Conservation (phyloP, 768 basidiomycete genomes). For the Boletus sp. region DNA sequence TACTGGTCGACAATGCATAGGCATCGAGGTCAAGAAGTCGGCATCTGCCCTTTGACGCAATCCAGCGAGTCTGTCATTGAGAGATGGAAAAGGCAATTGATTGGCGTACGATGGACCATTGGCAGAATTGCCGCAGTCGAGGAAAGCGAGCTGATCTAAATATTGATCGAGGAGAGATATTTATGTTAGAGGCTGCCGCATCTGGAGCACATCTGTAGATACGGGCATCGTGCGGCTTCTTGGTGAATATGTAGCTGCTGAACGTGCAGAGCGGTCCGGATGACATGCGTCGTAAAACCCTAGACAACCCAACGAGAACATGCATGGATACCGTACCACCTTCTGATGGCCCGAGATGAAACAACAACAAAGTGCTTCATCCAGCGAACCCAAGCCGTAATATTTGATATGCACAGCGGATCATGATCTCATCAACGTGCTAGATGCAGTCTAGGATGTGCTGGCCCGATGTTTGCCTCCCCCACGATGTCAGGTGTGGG, state of each 20-base stretch:
- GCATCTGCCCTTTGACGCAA: background rate
- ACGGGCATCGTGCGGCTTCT: background rate
- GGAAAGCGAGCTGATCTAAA: background rate
- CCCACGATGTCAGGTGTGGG: background rate
- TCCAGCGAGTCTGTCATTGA: background rate
- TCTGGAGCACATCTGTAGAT: background rate
- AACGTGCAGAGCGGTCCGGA: background rate
- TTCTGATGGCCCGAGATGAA: background rate
- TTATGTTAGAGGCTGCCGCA: background rate
- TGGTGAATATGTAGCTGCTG: background rate
- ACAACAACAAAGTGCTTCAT: background rate
- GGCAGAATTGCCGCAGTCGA: conserved; percentile 2
- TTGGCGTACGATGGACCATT: background rate
- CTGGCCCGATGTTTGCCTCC: background rate
- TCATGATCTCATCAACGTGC: conserved; percentile 7
- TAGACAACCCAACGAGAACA: background rate
- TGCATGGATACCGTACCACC: background rate
- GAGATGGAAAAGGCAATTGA: background rate
- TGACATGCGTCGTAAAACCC: background rate
- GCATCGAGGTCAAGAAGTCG: conserved; percentile 3
- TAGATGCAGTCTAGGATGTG: background rate
- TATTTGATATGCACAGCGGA: background rate
- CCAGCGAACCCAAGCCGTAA: background rate
- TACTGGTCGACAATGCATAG: conserved; percentile 4
- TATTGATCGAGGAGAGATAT: background rate